A percentile compares a stretch with the other conserved stretches of the same genome.
Evolutionary conservation across 768 basidiomycete genomes (phyloP).

Genomic region (Mycena epipterygia): DNA sequence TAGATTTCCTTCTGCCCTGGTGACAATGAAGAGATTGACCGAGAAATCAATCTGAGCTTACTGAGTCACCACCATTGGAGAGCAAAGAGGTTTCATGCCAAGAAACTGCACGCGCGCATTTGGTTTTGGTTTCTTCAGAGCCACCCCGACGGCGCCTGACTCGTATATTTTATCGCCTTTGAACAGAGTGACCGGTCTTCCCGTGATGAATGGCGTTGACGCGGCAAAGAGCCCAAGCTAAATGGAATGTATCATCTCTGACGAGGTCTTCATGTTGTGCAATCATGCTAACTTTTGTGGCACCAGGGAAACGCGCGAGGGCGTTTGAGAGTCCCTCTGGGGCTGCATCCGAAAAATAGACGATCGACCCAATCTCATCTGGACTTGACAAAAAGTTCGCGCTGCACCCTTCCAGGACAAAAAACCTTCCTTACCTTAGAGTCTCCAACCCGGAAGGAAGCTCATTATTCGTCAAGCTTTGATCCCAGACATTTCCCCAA

Average conservation of each 20-base stretch:
- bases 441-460: constrained; percentile 56
- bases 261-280: not conserved
- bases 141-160: constrained; percentile 80
- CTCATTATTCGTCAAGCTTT: constrained; percentile 34
- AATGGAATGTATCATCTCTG: not conserved
- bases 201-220: constrained; percentile 86
- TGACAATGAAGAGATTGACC: not conserved
- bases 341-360: constrained; percentile 71
- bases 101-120: constrained; percentile 48
- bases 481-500: constrained; percentile 70
- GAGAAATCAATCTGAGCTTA: constrained; percentile 41
- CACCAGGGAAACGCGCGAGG: constrained; percentile 56
- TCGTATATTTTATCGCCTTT: constrained; percentile 66
- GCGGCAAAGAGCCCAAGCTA: constrained; percentile 79
- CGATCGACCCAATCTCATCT: constrained; percentile 50
- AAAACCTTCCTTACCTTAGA: constrained; percentile 52
- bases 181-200: constrained; percentile 79
- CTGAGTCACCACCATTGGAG: constrained; percentile 68
- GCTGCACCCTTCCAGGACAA: not conserved
- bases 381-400: constrained; percentile 38
- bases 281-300: constrained; percentile 61
- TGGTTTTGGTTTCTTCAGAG: constrained; percentile 45
- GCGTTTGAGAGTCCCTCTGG: constrained; percentile 68
- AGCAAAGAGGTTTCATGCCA: constrained; percentile 60
- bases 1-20: constrained; percentile 81